Evolutionary conservation across 1,139 yeast species (phyloP), one percentile per base, ranked within the genome.

Genomic region (Ogataea hybrid): DNA sequence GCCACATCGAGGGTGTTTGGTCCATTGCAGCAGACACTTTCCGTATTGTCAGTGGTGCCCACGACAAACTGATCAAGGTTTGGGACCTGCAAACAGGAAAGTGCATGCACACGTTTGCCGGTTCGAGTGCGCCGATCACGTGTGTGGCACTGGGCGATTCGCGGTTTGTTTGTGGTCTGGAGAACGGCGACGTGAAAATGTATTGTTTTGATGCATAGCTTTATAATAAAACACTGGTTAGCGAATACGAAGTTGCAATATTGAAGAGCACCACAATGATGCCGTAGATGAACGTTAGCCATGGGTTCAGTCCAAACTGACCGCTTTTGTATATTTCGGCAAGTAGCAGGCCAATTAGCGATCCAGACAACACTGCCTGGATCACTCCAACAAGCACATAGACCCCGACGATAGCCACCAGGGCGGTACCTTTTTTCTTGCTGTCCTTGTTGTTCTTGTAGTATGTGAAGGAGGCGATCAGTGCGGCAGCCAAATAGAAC

Each of bases 111-210:
- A 90, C 97, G 1, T 88, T 89, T 67, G 81, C 84, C 7, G 85
- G 84, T 3, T 85, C 83, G 55, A 67, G 73, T 27, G 74, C 84
- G 18, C 84, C 95, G 21, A 92, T 90, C 10, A 79, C 86, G 23
- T 86, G 96, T 63, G 96, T 90, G 14, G 95, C 85, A 0, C 71
- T 92, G 40, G 89, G 95, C 46, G 97, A 90, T 63, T 84, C 95
- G 12, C 74, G 87, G 45, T 81, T 89, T 64, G 96, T 89, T 25
- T 85, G 92, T 40, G 97, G 96, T 2, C 82, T 89, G 51, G 97
- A 89, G 50, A 80, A 79, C 54, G 97, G 97, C 5, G 75, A 76
- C 40, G 95, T 88, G 14, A 79, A 84, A 54, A 77, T 89, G 81
- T 83, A 81, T 62, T 79, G 86, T 50, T 90, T 89, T 65, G 96